Percentiles rank a stretch among this genome's conserved stretches.
phyloP scores from a whole-genome alignment of 2,329 filamentous ascomycete species.

The Coccinonectria pachysandricola region DNA sequence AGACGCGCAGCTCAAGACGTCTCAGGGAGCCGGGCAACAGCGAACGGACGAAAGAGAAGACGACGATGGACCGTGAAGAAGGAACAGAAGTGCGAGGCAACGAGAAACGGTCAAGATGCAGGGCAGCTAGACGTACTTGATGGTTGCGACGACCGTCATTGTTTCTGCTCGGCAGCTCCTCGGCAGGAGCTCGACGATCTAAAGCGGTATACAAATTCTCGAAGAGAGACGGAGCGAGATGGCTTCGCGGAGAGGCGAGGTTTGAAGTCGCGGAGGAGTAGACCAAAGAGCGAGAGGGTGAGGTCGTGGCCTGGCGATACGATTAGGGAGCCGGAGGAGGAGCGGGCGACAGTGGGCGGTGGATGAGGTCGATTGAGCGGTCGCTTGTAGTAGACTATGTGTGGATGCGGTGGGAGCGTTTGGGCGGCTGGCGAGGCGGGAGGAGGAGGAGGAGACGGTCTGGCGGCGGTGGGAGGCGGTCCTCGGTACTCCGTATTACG shows the following conservation, averaged over 20 bases:
- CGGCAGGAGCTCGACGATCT: constrained; percentile 24
- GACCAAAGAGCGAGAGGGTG: not conserved
- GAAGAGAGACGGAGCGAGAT: too few species aligned
- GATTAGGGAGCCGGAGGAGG: too few species aligned
- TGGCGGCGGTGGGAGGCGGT: too few species aligned
- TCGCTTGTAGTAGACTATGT: too few species aligned
- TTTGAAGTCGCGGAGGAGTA: not conserved
- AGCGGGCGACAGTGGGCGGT: not conserved
- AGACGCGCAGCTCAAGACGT: constrained; percentile 1
- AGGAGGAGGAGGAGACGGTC: not conserved
- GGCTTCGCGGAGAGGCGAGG: too few species aligned
- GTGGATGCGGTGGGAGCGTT: not conserved
- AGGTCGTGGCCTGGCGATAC: too few species aligned
- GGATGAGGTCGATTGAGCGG: not conserved
- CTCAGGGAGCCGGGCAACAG: constrained; percentile 1
- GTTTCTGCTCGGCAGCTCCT: constrained; percentile 28
- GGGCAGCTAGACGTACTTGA: constrained; percentile 41
- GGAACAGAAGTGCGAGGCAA: constrained; percentile 4
- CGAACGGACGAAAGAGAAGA: constrained; percentile 3
- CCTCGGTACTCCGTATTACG: too few species aligned
- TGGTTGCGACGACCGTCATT: constrained; percentile 54
- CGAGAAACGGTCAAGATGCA: constrained; percentile 2
- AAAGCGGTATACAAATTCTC: constrained; percentile 14
- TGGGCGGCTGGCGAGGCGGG: not conserved
- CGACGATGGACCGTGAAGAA: not conserved